Base-by-base conservation (phyloP, 805 yeast species). In the Lipomyces spencermartinsiae region DNA sequence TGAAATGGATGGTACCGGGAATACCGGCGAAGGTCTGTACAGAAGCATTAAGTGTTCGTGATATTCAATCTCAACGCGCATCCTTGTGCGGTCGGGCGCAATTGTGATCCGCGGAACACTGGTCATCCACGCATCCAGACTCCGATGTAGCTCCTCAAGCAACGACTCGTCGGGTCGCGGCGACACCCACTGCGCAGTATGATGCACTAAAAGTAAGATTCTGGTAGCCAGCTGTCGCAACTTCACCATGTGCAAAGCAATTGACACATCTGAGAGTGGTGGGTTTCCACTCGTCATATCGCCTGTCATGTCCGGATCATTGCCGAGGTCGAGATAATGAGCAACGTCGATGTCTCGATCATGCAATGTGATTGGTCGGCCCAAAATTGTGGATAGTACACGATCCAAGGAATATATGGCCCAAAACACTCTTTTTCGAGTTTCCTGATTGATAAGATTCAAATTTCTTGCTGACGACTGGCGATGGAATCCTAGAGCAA, bases 351-450 rank as follows among this genome's bases (percentile, higher is more conserved):
- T 83, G 69, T 85, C 87, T 62, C 81, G 81, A 66, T 85, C 88
- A 46, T 81, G 80, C 22, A 86, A 75, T 0, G 83, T 80, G 33
- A 83, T 78, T 1, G 85, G 83, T 49, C 87, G 78, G 0, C 88
- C 87, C 31, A 86, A 73, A 16, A 85, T 80, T 12, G 83, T 76
- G 4, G 86, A 82, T 25, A 86, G 80, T 25, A 84, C 76, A 56
- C 87, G 65, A 56, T 75, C 77, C 65, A 75, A 69, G 65, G 74
- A 73, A 55, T 75, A 75, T 25, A 73, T 29, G 39, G 72, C 43
- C 77, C 77, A 75, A 56, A 74, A 72, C 12, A 74, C 72, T 25
- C 74, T 61, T 51, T 71, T 74, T 14, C 70, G 67, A n/a, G 67
- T 71, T 54, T 74, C 76, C 49, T 71, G 73, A 49, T 73, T 68